Base-by-base conservation (phyloP, 2,329 filamentous ascomycete species). In the Triangularia verruculosa region DNA sequence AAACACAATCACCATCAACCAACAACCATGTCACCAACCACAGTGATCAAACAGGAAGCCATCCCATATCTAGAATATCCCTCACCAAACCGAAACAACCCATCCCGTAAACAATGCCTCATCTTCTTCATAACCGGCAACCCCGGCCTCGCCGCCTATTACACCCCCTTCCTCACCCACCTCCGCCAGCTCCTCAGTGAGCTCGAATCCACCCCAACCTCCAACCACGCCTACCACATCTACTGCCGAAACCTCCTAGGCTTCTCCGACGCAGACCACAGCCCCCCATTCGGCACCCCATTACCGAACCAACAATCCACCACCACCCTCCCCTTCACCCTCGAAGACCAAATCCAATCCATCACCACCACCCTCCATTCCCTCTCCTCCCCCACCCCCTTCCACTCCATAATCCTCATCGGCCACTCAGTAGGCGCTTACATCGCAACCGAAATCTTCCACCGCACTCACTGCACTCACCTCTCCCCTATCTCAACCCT, bases 91-190 rank as follows among this genome's bases (percentile, higher is more conserved):
- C n/a, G 39, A 30, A 13, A 58, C 13, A 57, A 67, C n/a, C 1
- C 8, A 15, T 39, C 8, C 15, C 64, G 61, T 17, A 58, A 59
- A 12, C 62, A 65, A 59, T 66, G 43, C 30, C 82, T 93, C 57
- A 78, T 93, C 68, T 92, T 87, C 78, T 89, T 91, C 75, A 81
- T 94, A 47, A 85, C 89, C 27, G 91, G 91, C 20, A 94, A 94
- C 68, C 91, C 91, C 4, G 91, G 91, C 4, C 79, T 92, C 17
- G 83, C 93, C 58, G 84, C 83, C 62, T 94, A 91, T 80, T 94
- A 94, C 75, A 78, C 77, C 63, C 80, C 84, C 39, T 94, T 92
- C 74, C 79, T 93, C 11, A 78, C 78, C 0, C 78, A 81, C 13
- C 77, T 93, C 1, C 80, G 86, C 54, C 73, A 75, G 0, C 75